These are phyloP conservation scores for Phlyctochytrium bullatum DNA, from an alignment of 192 early-diverging fungal genomes.

Conservation along the genomic window DNA sequence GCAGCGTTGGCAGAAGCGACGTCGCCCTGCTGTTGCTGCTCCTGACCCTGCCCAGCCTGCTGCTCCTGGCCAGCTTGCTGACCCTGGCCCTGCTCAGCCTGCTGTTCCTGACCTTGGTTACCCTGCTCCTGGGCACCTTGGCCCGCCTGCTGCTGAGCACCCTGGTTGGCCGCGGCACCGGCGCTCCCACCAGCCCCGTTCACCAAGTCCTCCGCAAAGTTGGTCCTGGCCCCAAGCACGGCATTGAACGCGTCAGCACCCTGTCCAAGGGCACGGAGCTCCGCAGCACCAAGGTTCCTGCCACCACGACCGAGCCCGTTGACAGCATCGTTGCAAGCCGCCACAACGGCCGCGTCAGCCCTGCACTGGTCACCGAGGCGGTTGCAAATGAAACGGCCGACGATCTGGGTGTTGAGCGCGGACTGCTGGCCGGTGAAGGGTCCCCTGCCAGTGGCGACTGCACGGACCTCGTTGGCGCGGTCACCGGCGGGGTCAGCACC, in stretches of 20 bases:
- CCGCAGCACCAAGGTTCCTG: slow-evolving; percentile 10
- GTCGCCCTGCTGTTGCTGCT: no score
- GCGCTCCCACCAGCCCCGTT: neutral
- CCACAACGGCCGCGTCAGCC: slow-evolving; percentile 16
- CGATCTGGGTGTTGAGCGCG: slow-evolving; percentile 29
- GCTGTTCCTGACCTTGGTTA: no score
- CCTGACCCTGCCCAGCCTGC: no score
- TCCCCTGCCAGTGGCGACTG: slow-evolving; percentile 11
- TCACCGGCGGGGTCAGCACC: slow-evolving; percentile 23
- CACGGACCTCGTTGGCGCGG: slow-evolving; percentile 31
- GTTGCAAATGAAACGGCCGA: slow-evolving; percentile 37
- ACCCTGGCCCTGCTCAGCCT: no score
- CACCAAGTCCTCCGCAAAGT: slow-evolving; percentile 14
- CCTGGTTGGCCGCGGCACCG: neutral
- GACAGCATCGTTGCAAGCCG: slow-evolving; percentile 8
- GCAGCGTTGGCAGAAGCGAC: no score
- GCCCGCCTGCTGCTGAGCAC: neutral
- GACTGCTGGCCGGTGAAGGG: slow-evolving; percentile 22
- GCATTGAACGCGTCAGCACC: slow-evolving; percentile 27
- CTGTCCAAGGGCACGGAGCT: slow-evolving; percentile 5
- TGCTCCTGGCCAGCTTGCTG: no score
- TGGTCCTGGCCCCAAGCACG: slow-evolving; percentile 22
- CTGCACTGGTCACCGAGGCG: slow-evolving; percentile 21
- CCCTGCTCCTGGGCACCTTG: no score
- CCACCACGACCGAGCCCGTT: neutral